Percentiles rank a stretch among this genome's conserved stretches.
phyloP scores from a whole-genome alignment of 1,139 yeast species.

The Hyphopichia wangnamkhiaoensis region DNA sequence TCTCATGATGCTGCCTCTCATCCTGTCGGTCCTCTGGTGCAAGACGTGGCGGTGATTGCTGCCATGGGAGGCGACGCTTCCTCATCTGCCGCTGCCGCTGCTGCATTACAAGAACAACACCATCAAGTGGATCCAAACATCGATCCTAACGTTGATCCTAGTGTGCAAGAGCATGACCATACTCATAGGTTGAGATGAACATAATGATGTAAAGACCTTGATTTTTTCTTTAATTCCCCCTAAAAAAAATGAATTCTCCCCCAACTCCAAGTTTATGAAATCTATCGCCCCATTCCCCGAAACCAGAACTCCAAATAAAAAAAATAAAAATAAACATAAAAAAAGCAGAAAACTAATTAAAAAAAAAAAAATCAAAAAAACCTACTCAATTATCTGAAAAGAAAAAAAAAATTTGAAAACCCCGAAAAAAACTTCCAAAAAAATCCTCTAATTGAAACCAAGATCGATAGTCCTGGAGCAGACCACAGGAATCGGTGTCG shows the following conservation, averaged over 20 bases:
- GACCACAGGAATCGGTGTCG: too few species aligned
- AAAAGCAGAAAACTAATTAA: neutral
- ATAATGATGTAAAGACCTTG: too few species aligned
- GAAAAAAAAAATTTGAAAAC: too few species aligned
- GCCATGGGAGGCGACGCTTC: conserved; percentile 41
- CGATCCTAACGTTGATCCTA: conserved; percentile 49
- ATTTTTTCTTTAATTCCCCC: too few species aligned
- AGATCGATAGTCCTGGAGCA: too few species aligned
- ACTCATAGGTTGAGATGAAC: conserved; percentile 23
- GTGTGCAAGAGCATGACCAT: conserved; percentile 47
- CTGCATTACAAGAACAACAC: conserved; percentile 22
- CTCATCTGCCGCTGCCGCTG: conserved; percentile 34
- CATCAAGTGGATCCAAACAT: conserved; percentile 43
- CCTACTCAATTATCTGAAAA: neutral
- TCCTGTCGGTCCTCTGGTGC: conserved; percentile 30
- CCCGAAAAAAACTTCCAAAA: too few species aligned
- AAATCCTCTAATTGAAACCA: neutral
- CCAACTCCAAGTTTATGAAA: too few species aligned
- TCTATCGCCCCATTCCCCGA: too few species aligned
- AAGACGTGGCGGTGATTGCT: conserved; percentile 48
- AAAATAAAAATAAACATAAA: neutral
- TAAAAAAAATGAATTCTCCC: too few species aligned
- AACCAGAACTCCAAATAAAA: too few species aligned
- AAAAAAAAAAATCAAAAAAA: neutral
- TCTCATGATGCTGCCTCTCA: conserved; percentile 15